Base-by-base conservation (phyloP, 1,284 basidiomycete genomes). In the Malassezia japonica region DNA sequence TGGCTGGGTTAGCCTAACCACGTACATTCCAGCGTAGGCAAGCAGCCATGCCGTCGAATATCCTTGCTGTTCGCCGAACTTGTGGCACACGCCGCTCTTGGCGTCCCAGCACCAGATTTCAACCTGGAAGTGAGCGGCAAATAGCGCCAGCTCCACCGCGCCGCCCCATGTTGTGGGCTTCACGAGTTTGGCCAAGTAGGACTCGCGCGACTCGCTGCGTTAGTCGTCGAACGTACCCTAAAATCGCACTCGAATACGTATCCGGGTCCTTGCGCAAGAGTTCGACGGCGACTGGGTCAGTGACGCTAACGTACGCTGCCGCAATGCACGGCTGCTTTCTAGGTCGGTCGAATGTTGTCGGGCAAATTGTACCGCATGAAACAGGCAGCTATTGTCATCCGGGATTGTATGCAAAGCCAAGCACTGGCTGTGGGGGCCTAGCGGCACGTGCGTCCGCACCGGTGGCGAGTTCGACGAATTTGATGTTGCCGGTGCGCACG, bases 321-420 rank as follows among this genome's bases (percentile, higher is more conserved):
- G 13, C 18, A 40, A 8, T 8, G n/a, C 5, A 13, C 7, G 5
- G 23, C 23, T n/a, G n/a, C n/a, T n/a, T n/a, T n/a, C n/a, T n/a
- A n/a, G n/a, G n/a, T n/a, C n/a, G n/a, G n/a, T n/a, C n/a, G n/a
- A n/a, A n/a, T n/a, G n/a, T n/a, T n/a, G n/a, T n/a, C n/a, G n/a
- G n/a, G 18, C 23, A 18, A 20, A 28, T 6, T 13, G 10, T 13
- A 65, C 31, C 9, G 59, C 52, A 48, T 61, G 55, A 55, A 64
- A 67, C 1, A 67, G 54, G 21, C 64, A 67, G 7, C 57, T 56
- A 29, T 67, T 67, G 51, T 67, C 64, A 45, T 67, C 64, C 0
- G 62, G 62, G 5, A 67, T 61, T 1, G 57, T 42, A 46, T 57
- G 55, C 23, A 65, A 51, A 3, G 54, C 38, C n/a, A n/a, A n/a